Base-by-base conservation (phyloP, 768 basidiomycete species). In the Grammothele lineata region DNA sequence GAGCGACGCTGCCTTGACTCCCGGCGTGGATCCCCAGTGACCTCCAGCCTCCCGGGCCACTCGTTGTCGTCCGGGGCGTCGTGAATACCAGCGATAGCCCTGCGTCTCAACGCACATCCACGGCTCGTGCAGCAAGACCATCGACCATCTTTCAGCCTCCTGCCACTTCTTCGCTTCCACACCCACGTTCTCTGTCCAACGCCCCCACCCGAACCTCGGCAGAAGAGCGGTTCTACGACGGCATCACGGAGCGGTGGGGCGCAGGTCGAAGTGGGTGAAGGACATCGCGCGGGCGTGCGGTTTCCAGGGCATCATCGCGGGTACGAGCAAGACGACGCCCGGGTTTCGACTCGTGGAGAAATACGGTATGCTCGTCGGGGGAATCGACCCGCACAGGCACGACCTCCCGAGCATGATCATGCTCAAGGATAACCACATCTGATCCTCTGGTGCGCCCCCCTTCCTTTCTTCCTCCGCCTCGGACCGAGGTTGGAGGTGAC, bases 361-460 rank as follows among this genome's bases (percentile, higher is more conserved):
- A 67, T 97, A 99, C 63, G 96, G 85, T 3, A 98, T 99, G 96
- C 68, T 98, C 37, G 91, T 98, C 14, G 96, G 96, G 15, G 96
- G 96, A 5, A 87, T 97, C 57, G 95, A 99, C 63, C 72, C 90
- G 8, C 96, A 99, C 70, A 81, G 96, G 19, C 86, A 96, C 56
- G 94, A 98, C 65, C 75, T 98, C n/a, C 93, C 90, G 23, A 90
- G 88, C 63, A 98, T 99, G 96, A 94, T 99, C 61, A 99, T 99
- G 96, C 80, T 99, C 59, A 98, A 98, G 68, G 96, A 99, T 59
- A 99, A 99, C 63, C 96, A 99, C 63, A 90, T 98, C 62, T 97
- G 93, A 93, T 95, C 93, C 3, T 88, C 85, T 35, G 93, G 93
- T 85, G 60, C 51, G 74, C 43, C 22, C 18, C 3, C 44, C 33